Evolutionary conservation across 164 flowering plant genomes (phyloP).

Genomic region (Magnolia changhungtana): DNA sequence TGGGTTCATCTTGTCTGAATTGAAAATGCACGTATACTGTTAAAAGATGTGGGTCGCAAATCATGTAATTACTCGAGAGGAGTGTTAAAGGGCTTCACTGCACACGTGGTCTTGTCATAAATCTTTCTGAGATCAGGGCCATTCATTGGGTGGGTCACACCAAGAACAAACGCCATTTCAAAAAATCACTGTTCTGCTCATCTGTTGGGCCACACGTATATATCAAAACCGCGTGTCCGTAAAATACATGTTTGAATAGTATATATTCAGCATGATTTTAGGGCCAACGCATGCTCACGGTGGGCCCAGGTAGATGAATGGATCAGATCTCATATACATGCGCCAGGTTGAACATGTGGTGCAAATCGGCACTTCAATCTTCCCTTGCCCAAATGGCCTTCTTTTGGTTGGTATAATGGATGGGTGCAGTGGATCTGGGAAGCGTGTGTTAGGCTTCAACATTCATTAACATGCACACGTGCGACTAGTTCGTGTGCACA

Average conservation of each 20-base stretch:
- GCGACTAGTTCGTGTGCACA: conserved; percentile 4
- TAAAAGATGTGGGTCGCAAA: too few relatives aligned
- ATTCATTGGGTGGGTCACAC: too few relatives aligned
- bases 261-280: background rate
- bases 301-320: background rate
- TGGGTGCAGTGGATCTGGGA: background rate
- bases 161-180: background rate
- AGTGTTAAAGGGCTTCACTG: too few relatives aligned
- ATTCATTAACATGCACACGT: conserved; percentile 21
- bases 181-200: background rate
- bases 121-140: too few relatives aligned
- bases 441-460: conserved; percentile 9
- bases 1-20: background rate
- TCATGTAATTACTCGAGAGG: too few relatives aligned
- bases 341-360: background rate
- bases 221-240: too few relatives aligned
- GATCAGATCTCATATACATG: background rate
- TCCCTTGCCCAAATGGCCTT: background rate
- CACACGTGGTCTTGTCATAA: too few relatives aligned
- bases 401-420: background rate
- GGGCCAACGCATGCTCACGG: background rate
- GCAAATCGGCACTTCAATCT: background rate
- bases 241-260: background rate
- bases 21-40: too few relatives aligned
- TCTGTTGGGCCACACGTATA: too few relatives aligned